Percentiles rank a stretch among this genome's conserved stretches.
Evolutionary conservation across 352 stramenopile genomes (phyloP).

Genomic region (Phytophthora fragariae): DNA sequence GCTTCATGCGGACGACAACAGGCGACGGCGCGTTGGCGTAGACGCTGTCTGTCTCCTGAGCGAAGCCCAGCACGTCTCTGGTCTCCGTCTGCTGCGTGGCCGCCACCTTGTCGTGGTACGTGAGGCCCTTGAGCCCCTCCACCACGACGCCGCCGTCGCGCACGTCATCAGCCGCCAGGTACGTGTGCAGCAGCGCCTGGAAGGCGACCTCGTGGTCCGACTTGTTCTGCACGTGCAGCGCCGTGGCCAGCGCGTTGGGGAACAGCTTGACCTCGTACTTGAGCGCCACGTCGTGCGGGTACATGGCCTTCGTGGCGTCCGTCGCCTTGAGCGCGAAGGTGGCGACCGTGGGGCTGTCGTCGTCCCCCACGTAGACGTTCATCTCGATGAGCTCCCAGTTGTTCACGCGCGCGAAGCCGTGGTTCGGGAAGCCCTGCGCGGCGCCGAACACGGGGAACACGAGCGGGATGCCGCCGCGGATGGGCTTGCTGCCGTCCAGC

Average conservation of each 20-base stretch:
- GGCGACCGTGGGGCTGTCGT: conserved; percentile 56
- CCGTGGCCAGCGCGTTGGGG: conserved; percentile 81
- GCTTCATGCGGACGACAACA: conserved; percentile 75
- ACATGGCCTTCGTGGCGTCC: conserved; percentile 62
- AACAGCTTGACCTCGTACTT: conserved; percentile 91
- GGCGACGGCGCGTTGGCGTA: conserved; percentile 77
- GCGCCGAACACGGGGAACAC: conserved; percentile 97
- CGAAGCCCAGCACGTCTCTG: conserved; percentile 68
- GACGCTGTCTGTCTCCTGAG: conserved; percentile 90
- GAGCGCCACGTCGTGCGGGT: conserved; percentile 82
- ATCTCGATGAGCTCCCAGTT: conserved; percentile 71
- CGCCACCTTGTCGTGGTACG: conserved; percentile 92
- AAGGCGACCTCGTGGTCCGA: conserved; percentile 87
- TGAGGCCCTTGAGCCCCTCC: conserved; percentile 86
- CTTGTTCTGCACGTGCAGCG: conserved; percentile 93
- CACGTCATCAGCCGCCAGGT: conserved; percentile 89
- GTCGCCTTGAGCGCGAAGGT: conserved; percentile 66
- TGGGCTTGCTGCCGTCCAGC: conserved; percentile 93
- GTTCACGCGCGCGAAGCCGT: conserved; percentile 93
- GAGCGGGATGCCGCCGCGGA: conserved; percentile 95
- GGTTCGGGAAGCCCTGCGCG: conserved; percentile 89
- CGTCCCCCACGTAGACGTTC: conserved; percentile 48
- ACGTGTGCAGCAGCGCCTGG: conserved; percentile 96
- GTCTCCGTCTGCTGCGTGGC: conserved; percentile 64
- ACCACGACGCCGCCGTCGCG: conserved; percentile 68